Percentiles rank a stretch among this genome's conserved stretches.
Conservation (phyloP, 2,329 filamentous ascomycete species). For the Sporothrix globosa region DNA sequence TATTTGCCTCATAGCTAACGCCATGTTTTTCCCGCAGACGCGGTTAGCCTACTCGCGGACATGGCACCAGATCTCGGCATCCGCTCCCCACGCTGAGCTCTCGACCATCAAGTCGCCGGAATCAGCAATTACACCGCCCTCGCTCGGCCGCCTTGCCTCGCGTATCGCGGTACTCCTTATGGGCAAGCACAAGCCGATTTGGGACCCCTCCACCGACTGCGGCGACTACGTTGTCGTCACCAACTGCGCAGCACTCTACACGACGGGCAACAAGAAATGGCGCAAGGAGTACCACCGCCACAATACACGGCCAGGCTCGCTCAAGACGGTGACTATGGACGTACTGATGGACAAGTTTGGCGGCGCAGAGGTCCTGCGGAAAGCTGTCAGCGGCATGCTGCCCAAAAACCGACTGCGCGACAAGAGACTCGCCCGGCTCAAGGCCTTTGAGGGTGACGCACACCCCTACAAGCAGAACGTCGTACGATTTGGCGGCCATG, state of each 20-base stretch:
- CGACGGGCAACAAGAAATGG: conserved; percentile 87
- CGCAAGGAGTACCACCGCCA: conserved; percentile 97
- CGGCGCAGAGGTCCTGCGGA: conserved; percentile 84
- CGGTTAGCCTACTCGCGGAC: conserved; percentile 92
- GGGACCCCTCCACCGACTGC: conserved; percentile 95
- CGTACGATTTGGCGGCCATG: conserved; percentile 67
- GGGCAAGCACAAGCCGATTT: conserved; percentile 99
- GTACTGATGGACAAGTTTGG: conserved; percentile 92
- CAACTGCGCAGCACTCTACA: conserved; percentile 82
- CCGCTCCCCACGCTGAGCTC: conserved; percentile 63
- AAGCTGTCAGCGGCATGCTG: conserved; percentile 94
- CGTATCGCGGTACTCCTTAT: conserved; percentile 86
- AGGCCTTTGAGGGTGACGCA: conserved; percentile 90
- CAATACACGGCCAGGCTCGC: conserved; percentile 82
- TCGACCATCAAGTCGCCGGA: conserved; percentile 56
- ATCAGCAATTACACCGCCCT: conserved; percentile 64
- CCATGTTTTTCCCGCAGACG: conserved; percentile 60
- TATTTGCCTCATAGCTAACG: neutral
- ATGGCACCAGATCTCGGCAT: conserved; percentile 87
- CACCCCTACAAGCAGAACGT: conserved; percentile 94
- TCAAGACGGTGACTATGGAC: conserved; percentile 92
- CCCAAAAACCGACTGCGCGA: conserved; percentile 94
- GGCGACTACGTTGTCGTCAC: conserved; percentile 98
- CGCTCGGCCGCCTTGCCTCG: conserved; percentile 87
- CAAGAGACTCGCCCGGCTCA: conserved; percentile 82